Base-by-base conservation (phyloP, 2,329 filamentous ascomycete genomes). In the Myotisia sp. region DNA sequence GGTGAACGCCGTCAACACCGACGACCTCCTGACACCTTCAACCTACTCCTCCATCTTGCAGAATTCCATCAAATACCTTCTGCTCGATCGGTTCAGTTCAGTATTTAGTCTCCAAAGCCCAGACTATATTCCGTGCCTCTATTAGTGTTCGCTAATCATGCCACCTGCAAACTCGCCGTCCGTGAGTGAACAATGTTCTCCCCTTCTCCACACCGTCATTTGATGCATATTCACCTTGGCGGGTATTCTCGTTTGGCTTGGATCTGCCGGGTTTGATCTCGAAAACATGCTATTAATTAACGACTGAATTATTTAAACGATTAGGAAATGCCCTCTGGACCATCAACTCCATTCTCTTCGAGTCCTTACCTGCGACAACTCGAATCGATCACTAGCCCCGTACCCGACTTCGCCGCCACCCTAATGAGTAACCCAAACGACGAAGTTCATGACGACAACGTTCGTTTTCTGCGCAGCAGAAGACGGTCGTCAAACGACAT, bases 351-450 rank as follows among this genome's bases (percentile, higher is more conserved):
- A 26, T 42, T 50, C 8, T 39, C 47, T 20, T 38, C 51, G 19
- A 49, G 39, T 36, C 49, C 53, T 16, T 68, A 70, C 44, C 55
- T 67, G 26, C 64, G 62, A 34, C 60, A 62, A 37, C 54, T 64
- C 38, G 59, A 56, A 44, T 52, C 58, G 36, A 54, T 68, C 39
- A 56, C 64, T 44, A 64, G 60, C 44, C 61, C 67, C 30, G 60
- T 65, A 26, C 57, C 65, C 36, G 63, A 68, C 44, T 58, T 69
- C 38, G 63, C 67, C 33, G 52, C 62, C 24, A 68, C 65, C 26
- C 55, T 68, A 27, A 61, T 60, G 41, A 63, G 57, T 13, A 54
- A 56, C 37, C 54, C 55, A 26, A 60, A 60, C 44, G 58, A 67
- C 44, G 59, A 60, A 41, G 59, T 54, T 36, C 52, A 62, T 33